Percentiles rank a stretch among this genome's conserved stretches.
Evolutionary conservation across 805 yeast species (phyloP).

Genomic region (Priceomyces medius): DNA sequence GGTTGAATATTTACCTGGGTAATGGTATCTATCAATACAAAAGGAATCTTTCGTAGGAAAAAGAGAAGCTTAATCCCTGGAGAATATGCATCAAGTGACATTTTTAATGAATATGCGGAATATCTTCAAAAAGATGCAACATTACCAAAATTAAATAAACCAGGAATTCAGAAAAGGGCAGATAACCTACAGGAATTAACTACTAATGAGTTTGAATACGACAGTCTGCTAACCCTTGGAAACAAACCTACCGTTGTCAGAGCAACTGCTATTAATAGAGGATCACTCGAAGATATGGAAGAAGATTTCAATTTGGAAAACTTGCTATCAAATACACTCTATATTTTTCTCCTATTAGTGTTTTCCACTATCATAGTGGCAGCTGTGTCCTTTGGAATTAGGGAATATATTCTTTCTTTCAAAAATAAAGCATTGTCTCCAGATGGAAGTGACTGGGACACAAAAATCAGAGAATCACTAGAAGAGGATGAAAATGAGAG

Average conservation of each 20-base stretch:
- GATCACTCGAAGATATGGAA: neutral
- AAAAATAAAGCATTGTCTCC: constrained; percentile 9
- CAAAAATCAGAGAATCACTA: neutral
- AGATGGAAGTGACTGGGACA: constrained; percentile 1
- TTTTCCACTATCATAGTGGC: constrained; percentile 20
- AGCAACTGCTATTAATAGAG: neutral
- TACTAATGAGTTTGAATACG: neutral
- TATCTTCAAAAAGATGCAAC: neutral
- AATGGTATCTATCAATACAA: neutral
- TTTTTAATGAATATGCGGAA: neutral
- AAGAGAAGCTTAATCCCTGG: neutral
- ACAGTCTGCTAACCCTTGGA: neutral
- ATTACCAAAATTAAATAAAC: neutral
- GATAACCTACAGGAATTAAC: neutral
- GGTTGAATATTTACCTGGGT: neutral
- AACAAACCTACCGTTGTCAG: neutral
- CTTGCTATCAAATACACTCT: constrained; percentile 24
- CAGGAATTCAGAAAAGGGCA: neutral
- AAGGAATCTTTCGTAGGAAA: neutral
- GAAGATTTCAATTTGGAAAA: constrained; percentile 10
- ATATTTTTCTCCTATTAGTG: constrained; percentile 23
- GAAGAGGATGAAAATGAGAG: neutral
- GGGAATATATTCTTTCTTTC: constrained; percentile 21
- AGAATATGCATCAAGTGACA: neutral
- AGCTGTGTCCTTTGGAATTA: constrained; percentile 19